Evolutionary conservation across 2,329 filamentous ascomycete species (phyloP).

Genomic region (Ceratocystis variospora): DNA sequence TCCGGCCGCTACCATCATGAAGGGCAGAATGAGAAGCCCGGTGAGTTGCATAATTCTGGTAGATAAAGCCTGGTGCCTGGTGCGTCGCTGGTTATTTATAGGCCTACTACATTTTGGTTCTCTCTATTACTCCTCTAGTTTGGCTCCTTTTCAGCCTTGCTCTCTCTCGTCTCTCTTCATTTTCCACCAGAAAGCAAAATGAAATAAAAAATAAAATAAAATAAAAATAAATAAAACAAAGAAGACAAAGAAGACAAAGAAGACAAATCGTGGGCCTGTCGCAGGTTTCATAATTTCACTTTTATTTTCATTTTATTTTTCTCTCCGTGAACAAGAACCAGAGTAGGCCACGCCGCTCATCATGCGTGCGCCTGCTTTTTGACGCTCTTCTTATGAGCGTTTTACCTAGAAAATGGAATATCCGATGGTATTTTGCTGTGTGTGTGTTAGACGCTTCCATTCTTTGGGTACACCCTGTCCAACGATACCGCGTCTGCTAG

Average conservation of each 20-base stretch:
- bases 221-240: too few species aligned
- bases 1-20: too few species aligned
- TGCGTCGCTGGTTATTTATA: background rate
- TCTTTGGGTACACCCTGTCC: too few species aligned
- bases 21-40: too few species aligned
- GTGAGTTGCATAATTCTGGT: too few species aligned
- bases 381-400: background rate
- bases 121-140: background rate
- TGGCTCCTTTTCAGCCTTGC: background rate
- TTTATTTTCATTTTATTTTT: background rate
- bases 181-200: too few species aligned
- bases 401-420: background rate
- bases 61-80: background rate
- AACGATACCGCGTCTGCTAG: too few species aligned
- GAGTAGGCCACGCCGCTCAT: background rate
- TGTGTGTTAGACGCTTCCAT: too few species aligned
- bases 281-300: slow-evolving; percentile 1
- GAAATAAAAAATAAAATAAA: too few species aligned
- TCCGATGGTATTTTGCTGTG: background rate
- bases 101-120: background rate
- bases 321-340: background rate
- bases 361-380: background rate
- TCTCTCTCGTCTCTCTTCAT: background rate
- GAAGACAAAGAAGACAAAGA: too few species aligned
- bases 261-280: background rate